These are phyloP conservation scores for Ramularia endophylla DNA, from an alignment of 2,329 filamentous ascomycete genomes.

Conservation along the genomic window DNA sequence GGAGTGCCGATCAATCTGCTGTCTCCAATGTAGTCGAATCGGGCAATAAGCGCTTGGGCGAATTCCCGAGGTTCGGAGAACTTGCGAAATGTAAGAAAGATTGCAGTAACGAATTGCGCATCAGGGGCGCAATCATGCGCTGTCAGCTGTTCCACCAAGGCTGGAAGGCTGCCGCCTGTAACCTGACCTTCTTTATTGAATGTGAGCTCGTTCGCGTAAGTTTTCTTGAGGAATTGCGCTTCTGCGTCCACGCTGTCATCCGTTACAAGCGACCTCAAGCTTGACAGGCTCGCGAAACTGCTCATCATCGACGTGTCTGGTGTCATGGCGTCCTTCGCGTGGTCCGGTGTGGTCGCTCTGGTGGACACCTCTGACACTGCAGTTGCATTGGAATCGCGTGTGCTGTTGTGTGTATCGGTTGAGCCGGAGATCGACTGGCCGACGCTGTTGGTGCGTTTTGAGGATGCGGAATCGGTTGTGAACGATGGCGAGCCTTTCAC, in stretches of 20 bases:
- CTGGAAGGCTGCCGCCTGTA: conserved; percentile 83
- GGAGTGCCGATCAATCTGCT: conserved; percentile 68
- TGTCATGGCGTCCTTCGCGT: conserved; percentile 39
- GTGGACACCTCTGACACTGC: conserved; percentile 77
- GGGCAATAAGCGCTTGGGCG: conserved; percentile 75
- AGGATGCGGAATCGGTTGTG: conserved; percentile 10
- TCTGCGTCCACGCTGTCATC: conserved; percentile 78
- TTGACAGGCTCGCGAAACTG: conserved; percentile 60
- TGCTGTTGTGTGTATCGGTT: conserved; percentile 68
- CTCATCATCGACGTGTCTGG: conserved; percentile 52
- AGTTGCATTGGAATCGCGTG: conserved; percentile 73
- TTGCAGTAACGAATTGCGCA: conserved; percentile 83
- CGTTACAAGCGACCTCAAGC: conserved; percentile 56
- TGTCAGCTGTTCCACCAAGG: conserved; percentile 89
- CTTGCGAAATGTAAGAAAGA: conserved; percentile 91
- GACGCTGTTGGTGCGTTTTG: conserved; percentile 57
- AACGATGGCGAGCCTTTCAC: conserved; percentile 12
- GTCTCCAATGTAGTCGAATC: conserved; percentile 86
- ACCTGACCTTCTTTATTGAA: conserved; percentile 93
- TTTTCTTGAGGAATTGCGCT: conserved; percentile 80
- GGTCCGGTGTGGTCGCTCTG: conserved; percentile 79
- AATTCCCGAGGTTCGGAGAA: conserved; percentile 79
- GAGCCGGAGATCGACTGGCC: conserved; percentile 72
- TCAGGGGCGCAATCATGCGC: conserved; percentile 91
- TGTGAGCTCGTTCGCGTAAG: conserved; percentile 83